These are phyloP conservation scores for Pseudocercospora eumusae DNA, from an alignment of 2,329 filamentous ascomycete species.

Conservation along the genomic window DNA sequence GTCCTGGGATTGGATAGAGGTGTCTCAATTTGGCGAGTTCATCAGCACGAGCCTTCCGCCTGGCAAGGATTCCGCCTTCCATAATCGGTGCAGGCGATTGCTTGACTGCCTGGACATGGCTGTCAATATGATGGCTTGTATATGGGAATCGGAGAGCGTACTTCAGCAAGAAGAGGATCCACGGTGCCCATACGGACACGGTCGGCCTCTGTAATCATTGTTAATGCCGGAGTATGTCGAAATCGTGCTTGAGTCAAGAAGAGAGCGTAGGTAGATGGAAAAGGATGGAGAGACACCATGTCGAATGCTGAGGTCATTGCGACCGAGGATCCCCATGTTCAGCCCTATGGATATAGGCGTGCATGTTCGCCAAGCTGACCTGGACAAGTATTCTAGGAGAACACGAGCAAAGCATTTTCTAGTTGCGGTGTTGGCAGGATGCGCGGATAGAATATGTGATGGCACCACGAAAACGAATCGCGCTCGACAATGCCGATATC, in stretches of 20 bases:
- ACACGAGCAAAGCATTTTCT: not conserved
- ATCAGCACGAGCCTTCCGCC: conserved; percentile 17
- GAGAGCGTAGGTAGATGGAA: not conserved
- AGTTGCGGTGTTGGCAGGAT: not conserved
- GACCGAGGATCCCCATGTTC: not conserved
- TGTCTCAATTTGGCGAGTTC: conserved; percentile 25
- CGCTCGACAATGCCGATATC: not conserved
- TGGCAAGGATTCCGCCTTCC: not conserved
- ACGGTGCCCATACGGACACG: conserved; percentile 5
- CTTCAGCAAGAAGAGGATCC: conserved; percentile 2
- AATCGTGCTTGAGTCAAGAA: not conserved
- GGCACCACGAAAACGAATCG: too few relatives aligned
- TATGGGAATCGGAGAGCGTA: not conserved
- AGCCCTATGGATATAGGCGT: too few relatives aligned
- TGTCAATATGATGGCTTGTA: not conserved
- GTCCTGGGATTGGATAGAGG: conserved; percentile 31
- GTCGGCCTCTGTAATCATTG: not conserved
- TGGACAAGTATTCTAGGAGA: too few relatives aligned
- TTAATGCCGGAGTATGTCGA: not conserved
- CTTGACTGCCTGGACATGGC: not conserved
- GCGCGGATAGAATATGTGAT: too few relatives aligned
- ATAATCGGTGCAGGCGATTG: not conserved
- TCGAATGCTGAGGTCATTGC: not conserved
- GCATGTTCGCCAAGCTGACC: not conserved
- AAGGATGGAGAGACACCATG: not conserved